Percentiles rank a stretch among this genome's conserved stretches.
These are phyloP conservation scores for Volvox carteri DNA, from an alignment of 163 green algal genomes.

Conservation along the genomic window DNA sequence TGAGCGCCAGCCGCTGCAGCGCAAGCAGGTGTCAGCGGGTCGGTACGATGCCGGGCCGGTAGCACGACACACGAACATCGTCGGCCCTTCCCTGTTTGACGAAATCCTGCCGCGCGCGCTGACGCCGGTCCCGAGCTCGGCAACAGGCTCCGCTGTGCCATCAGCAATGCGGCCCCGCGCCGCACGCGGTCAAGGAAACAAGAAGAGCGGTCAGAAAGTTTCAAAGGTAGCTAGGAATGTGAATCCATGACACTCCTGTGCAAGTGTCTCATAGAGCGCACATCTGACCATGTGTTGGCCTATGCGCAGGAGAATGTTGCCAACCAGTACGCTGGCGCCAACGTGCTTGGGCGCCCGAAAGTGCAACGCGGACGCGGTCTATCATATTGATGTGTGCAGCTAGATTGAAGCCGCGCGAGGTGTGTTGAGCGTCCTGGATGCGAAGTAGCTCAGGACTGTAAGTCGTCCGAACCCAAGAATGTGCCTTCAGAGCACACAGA, in stretches of 20 bases:
- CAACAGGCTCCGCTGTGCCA: background rate
- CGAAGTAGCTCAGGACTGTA: no score
- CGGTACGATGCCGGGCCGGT: background rate
- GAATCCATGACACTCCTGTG: background rate
- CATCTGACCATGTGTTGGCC: background rate
- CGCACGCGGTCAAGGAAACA: background rate
- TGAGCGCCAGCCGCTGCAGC: slow-evolving; percentile 9
- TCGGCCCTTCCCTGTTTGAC: background rate
- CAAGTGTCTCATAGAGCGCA: background rate
- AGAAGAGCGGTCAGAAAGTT: background rate
- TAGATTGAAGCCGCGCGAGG: no score
- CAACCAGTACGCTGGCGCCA: background rate
- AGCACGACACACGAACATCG: background rate
- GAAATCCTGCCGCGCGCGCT: background rate
- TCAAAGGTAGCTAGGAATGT: background rate
- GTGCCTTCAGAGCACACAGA: no score
- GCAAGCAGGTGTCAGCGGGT: background rate
- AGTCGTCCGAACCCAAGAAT: no score
- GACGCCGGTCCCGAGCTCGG: background rate
- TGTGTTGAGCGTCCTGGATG: no score
- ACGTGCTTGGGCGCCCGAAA: background rate
- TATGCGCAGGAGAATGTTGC: slow-evolving; percentile 12
- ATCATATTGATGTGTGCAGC: background rate
- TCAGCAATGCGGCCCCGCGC: background rate
- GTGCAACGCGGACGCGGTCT: background rate